Evolutionary conservation across 768 basidiomycete genomes (phyloP).

Genomic region (Clitopilus passeckerianus): DNA sequence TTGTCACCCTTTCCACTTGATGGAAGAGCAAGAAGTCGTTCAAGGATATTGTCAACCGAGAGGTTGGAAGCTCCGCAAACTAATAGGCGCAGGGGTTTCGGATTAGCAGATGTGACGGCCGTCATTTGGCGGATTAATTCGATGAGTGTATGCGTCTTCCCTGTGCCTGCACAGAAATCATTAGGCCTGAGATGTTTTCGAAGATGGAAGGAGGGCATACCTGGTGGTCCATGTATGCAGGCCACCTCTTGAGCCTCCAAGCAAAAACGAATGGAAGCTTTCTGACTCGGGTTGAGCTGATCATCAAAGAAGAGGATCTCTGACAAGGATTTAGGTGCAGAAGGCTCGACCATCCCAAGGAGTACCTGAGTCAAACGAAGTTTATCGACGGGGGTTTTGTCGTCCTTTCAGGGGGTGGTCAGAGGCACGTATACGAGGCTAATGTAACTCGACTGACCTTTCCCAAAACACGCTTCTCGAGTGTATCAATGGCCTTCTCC

Average conservation of each 20-base stretch:
- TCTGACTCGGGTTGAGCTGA: slow-evolving; percentile 79
- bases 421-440: not conserved
- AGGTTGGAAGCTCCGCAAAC: slow-evolving; percentile 94
- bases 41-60: slow-evolving; percentile 93
- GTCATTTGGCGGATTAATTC: slow-evolving; percentile 88
- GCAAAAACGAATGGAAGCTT: slow-evolving; percentile 78
- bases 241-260: slow-evolving; percentile 78
- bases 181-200: not conserved
- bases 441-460: not conserved
- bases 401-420: slow-evolving; percentile 18
- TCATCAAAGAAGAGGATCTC: slow-evolving; percentile 67
- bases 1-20: slow-evolving; percentile 39
- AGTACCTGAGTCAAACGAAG: slow-evolving; percentile 62
- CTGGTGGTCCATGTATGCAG: slow-evolving; percentile 97
- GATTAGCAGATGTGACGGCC: slow-evolving; percentile 36
- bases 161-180: slow-evolving; percentile 52
- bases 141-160: slow-evolving; percentile 94
- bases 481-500: slow-evolving; percentile 73
- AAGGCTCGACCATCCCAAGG: slow-evolving; percentile 56
- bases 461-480: slow-evolving; percentile 43
- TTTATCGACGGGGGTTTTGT: slow-evolving; percentile 36
- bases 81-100: slow-evolving; percentile 59
- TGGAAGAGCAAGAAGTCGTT: slow-evolving; percentile 70
- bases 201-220: too few species aligned
- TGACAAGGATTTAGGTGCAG: slow-evolving; percentile 27